Conservation (phyloP, 2,329 filamentous ascomycete genomes). For the Ascochyta rabiei region DNA sequence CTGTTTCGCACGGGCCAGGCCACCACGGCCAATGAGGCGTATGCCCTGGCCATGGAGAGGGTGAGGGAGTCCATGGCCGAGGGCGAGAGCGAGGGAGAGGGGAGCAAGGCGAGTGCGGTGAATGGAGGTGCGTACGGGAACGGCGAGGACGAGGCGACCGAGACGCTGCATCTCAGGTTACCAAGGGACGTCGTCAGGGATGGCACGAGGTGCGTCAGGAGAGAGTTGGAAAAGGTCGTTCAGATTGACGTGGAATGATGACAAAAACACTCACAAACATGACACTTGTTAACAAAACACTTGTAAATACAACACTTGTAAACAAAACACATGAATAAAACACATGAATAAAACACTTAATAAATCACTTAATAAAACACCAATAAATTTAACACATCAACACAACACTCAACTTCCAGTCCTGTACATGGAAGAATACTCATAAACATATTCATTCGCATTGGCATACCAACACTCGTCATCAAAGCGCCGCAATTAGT, state of each 20-base stretch:
- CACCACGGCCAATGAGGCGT: conserved; percentile 62
- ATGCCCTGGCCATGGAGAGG: conserved; percentile 57
- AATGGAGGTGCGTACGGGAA: conserved; percentile 37
- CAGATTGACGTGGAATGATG: conserved; percentile 33
- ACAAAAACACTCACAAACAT: no score
- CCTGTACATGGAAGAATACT: no score
- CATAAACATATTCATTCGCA: not conserved
- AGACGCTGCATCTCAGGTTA: conserved; percentile 55
- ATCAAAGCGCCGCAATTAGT: conserved; percentile 21
- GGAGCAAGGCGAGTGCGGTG: not conserved
- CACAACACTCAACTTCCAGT: no score
- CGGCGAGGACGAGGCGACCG: conserved; percentile 22
- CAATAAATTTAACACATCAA: no score
- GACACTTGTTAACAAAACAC: no score
- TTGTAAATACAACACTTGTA: no score
- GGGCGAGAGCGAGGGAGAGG: conserved; percentile 6
- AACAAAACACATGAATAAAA: not conserved
- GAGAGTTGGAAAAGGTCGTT: conserved; percentile 58
- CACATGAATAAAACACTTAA: not conserved
- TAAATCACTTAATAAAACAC: no score
- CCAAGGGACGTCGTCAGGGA: conserved; percentile 57
- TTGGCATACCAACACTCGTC: conserved; percentile 3
- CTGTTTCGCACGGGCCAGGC: conserved; percentile 64
- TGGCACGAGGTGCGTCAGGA: conserved; percentile 58
- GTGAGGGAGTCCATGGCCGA: conserved; percentile 22